Conservation (phyloP, 129 eudicot genomes). For the Solidago caesia region DNA sequence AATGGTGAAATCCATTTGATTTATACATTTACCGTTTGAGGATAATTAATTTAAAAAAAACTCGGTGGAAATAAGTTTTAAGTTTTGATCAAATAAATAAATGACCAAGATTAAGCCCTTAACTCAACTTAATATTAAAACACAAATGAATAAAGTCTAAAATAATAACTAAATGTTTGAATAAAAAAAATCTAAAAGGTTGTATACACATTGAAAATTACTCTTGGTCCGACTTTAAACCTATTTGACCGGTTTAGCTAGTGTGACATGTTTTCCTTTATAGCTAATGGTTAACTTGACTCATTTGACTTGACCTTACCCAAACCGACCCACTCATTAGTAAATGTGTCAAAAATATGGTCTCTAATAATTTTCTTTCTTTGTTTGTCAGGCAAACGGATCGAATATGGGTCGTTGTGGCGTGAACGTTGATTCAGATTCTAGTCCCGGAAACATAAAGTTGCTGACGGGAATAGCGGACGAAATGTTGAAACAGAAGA, state of each 20-base stretch:
- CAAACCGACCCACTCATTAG: background rate
- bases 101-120: too few relatives aligned
- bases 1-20: too few relatives aligned
- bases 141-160: background rate
- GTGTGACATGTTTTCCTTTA: background rate
- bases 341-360: background rate
- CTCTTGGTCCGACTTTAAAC: background rate
- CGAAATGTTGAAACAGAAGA: constrained; percentile 91
- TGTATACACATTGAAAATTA: background rate
- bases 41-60: too few relatives aligned
- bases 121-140: too few relatives aligned
- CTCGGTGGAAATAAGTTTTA: too few relatives aligned
- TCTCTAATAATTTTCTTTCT: background rate
- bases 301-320: background rate
- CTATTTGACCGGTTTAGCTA: background rate
- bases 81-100: too few relatives aligned
- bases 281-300: background rate
- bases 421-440: constrained; percentile 56
- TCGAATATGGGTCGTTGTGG: constrained; percentile 65
- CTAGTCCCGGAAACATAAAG: constrained; percentile 68
- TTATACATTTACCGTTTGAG: too few relatives aligned
- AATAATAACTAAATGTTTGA: background rate
- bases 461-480: constrained; percentile 65
- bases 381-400: constrained; percentile 63
- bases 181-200: background rate